These are phyloP conservation scores for Aspergillus fructus DNA, from an alignment of 2,329 filamentous ascomycete species.

Conservation along the genomic window DNA sequence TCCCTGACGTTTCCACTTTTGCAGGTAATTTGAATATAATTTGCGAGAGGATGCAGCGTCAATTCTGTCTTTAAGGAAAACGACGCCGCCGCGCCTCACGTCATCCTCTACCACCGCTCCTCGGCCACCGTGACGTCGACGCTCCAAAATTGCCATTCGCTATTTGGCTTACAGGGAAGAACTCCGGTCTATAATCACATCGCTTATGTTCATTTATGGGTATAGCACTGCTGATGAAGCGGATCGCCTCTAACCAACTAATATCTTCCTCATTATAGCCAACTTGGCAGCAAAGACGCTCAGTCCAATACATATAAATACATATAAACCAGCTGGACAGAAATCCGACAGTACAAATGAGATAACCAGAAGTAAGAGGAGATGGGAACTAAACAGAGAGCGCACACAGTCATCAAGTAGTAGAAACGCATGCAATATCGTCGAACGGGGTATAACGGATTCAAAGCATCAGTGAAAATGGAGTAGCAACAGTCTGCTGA, in stretches of 20 bases:
- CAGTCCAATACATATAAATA: conserved; percentile 14
- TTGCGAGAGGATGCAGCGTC: no score
- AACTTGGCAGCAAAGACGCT: conserved; percentile 12
- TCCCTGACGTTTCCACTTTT: no score
- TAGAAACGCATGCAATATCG: conserved; percentile 14
- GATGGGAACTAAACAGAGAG: background rate
- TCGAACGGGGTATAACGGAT: conserved; percentile 22
- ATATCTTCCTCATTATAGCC: conserved; percentile 13
- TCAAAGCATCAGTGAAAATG: conserved; percentile 12
- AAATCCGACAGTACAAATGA: conserved; percentile 1
- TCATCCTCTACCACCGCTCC: background rate
- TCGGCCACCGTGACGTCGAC: conserved; percentile 1
- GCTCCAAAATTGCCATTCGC: background rate
- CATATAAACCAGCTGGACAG: conserved; percentile 13
- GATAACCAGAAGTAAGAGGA: background rate
- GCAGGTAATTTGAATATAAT: no score
- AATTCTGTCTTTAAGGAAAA: no score
- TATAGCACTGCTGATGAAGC: background rate
- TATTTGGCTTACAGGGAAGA: no score
- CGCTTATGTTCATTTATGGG: background rate
- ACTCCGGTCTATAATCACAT: background rate
- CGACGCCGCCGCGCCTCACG: background rate
- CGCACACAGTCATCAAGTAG: conserved; percentile 7
- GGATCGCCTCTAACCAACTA: background rate
- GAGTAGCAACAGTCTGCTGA: conserved; percentile 6